Conservation (phyloP, 176 grass and related monocot species). For the Aegilops umbellulata region DNA sequence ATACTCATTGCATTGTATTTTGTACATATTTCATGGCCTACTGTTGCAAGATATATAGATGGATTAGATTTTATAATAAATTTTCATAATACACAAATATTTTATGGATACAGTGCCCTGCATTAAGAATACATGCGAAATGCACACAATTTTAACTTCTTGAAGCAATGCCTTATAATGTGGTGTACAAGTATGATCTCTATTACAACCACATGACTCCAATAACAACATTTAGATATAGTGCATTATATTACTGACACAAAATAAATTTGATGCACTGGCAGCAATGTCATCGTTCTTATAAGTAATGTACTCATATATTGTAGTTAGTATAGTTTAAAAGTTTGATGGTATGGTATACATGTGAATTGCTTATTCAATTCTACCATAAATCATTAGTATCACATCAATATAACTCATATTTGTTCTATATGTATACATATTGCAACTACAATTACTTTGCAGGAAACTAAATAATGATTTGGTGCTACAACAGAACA, state of each 20-base stretch:
- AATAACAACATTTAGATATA: too few relatives aligned
- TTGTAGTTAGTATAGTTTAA: not conserved
- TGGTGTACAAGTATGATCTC: not conserved
- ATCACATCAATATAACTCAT: not conserved
- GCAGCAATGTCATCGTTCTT: not conserved
- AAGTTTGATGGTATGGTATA: not conserved
- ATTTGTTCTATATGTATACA: not conserved
- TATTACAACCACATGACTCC: not conserved
- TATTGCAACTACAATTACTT: not conserved
- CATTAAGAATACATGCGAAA: not conserved
- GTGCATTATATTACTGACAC: too few relatives aligned
- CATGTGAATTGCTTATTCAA: not conserved
- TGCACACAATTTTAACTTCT: not conserved
- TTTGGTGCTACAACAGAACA: not conserved
- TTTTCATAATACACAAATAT: not conserved
- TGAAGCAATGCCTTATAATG: not conserved
- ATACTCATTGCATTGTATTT: not conserved
- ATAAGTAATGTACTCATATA: not conserved
- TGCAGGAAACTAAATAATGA: not conserved
- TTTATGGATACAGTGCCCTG: not conserved
- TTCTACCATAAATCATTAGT: not conserved
- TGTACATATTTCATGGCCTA: not conserved
- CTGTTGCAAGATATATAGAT: not conserved
- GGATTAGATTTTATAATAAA: not conserved
- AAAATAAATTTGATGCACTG: too few relatives aligned